These are phyloP conservation scores for Podospora appendiculata DNA, from an alignment of 495 filamentous ascomycete species.

Conservation along the genomic window DNA sequence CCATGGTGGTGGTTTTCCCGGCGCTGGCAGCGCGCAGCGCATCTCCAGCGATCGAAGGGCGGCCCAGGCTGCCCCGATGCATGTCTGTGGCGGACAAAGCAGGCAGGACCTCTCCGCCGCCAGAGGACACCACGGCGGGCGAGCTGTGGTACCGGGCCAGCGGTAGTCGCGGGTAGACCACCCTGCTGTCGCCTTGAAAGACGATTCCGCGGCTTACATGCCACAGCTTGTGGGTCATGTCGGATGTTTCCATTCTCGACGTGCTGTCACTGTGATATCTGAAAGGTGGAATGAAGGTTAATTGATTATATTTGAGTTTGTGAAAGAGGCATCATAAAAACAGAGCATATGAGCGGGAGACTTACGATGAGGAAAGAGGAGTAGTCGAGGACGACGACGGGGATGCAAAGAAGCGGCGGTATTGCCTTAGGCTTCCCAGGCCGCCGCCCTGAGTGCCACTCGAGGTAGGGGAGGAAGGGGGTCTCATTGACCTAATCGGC, in stretches of 20 bases:
- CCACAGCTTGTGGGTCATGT: conserved; percentile 26
- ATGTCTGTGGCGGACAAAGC: neutral
- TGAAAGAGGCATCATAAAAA: neutral
- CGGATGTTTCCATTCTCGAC: conserved; percentile 18
- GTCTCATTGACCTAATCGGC: conserved; percentile 5
- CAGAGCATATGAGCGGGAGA: neutral
- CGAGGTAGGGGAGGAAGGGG: conserved; percentile 1
- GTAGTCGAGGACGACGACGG: too few relatives aligned
- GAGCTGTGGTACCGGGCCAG: conserved; percentile 3
- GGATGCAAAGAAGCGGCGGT: conserved; percentile 1
- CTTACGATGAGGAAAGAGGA: neutral
- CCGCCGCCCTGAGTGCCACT: neutral
- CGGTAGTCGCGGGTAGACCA: conserved; percentile 13
- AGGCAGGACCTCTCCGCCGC: neutral
- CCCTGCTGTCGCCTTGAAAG: conserved; percentile 17
- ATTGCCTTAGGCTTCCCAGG: neutral
- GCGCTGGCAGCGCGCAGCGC: neutral
- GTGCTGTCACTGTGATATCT: too few relatives aligned
- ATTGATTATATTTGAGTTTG: neutral
- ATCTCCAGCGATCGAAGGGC: neutral
- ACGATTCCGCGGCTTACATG: conserved; percentile 31
- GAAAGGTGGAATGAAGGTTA: too few relatives aligned
- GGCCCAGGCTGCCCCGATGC: neutral
- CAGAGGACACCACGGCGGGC: neutral
- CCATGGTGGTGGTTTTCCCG: neutral